Percentiles rank a stretch among this genome's conserved stretches.
phyloP scores from a whole-genome alignment of 306 rosid genomes.

The Cicer bijugum region DNA sequence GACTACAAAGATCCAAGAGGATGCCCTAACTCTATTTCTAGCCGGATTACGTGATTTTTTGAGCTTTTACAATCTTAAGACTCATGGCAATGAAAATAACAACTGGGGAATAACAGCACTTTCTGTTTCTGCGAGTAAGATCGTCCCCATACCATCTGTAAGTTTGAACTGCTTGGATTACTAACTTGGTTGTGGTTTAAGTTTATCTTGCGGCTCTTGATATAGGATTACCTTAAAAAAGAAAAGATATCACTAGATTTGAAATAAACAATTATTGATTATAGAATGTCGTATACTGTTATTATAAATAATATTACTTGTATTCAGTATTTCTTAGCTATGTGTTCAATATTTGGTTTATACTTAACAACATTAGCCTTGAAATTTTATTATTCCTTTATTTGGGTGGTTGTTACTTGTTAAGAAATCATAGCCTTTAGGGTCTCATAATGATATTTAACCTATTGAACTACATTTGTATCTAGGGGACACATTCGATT shows the following conservation, averaged over 20 bases:
- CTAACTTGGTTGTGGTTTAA: slow-evolving; percentile 35
- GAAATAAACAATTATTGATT: slow-evolving; percentile 30
- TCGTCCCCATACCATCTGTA: slow-evolving; percentile 82
- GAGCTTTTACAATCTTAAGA: slow-evolving; percentile 54
- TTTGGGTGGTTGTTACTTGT: slow-evolving; percentile 27
- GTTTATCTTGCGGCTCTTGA: slow-evolving; percentile 41
- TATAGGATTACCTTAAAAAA: slow-evolving; percentile 20
- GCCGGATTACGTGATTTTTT: slow-evolving; percentile 80
- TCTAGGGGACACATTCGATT: slow-evolving; percentile 83
- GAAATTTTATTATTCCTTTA: slow-evolving; percentile 11
- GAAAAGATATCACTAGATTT: slow-evolving; percentile 21
- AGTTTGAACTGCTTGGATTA: slow-evolving; percentile 50
- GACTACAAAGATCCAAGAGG: slow-evolving; percentile 86
- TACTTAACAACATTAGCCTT: slow-evolving; percentile 30
- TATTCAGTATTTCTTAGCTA: slow-evolving; percentile 27
- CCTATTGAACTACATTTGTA: slow-evolving; percentile 43
- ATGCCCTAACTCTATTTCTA: slow-evolving; percentile 81
- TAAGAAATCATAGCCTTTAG: slow-evolving; percentile 27
- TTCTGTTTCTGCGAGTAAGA: slow-evolving; percentile 88
- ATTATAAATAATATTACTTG: neutral
- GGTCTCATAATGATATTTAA: slow-evolving; percentile 27
- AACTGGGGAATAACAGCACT: slow-evolving; percentile 83
- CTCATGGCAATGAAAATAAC: slow-evolving; percentile 55
- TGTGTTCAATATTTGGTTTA: slow-evolving; percentile 30
- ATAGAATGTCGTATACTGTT: slow-evolving; percentile 20